Conservation (phyloP, 2,329 filamentous ascomycete genomes). For the Boeremia lycopersici region DNA sequence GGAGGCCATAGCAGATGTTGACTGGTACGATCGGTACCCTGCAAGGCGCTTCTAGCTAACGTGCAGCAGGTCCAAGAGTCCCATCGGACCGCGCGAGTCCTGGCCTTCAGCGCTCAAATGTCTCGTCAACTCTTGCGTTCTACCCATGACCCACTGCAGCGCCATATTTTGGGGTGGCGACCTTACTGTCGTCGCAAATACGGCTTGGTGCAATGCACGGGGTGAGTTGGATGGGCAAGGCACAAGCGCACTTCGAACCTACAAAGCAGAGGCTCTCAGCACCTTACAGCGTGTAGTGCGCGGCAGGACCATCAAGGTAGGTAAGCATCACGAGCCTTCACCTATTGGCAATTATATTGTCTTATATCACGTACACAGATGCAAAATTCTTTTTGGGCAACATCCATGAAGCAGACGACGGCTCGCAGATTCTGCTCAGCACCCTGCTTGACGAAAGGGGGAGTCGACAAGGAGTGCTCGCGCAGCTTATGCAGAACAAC, state of each 20-base stretch:
- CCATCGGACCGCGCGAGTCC: slow-evolving; percentile 39
- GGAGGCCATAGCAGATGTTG: slow-evolving; percentile 9
- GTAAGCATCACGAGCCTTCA: slow-evolving; percentile 31
- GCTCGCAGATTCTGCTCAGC: slow-evolving; percentile 38
- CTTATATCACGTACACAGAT: slow-evolving; percentile 17
- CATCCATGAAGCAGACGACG: slow-evolving; percentile 15
- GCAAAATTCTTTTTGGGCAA: slow-evolving; percentile 35
- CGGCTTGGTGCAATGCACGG: slow-evolving; percentile 48
- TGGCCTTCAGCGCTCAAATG: slow-evolving; percentile 45
- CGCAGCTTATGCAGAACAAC: slow-evolving; percentile 35
- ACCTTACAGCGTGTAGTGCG: slow-evolving; percentile 43
- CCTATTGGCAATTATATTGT: neutral
- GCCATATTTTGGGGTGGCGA: slow-evolving; percentile 52
- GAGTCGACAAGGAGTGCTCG: slow-evolving; percentile 39
- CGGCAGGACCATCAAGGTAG: slow-evolving; percentile 47
- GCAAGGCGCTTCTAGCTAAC: slow-evolving; percentile 1
- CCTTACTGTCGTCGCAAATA: slow-evolving; percentile 49
- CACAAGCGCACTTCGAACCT: slow-evolving; percentile 36
- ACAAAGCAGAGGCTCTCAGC: slow-evolving; percentile 43
- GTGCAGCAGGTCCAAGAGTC: slow-evolving; percentile 32
- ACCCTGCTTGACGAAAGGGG: slow-evolving; percentile 41
- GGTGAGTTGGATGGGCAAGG: slow-evolving; percentile 46
- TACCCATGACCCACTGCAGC: slow-evolving; percentile 50
- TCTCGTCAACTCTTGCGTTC: slow-evolving; percentile 45
- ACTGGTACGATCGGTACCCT: slow-evolving; percentile 6